A percentile compares a stretch with the other conserved stretches of the same genome.
Conservation (phyloP, 306 rosid genomes). For the Vigna nakashimae region DNA sequence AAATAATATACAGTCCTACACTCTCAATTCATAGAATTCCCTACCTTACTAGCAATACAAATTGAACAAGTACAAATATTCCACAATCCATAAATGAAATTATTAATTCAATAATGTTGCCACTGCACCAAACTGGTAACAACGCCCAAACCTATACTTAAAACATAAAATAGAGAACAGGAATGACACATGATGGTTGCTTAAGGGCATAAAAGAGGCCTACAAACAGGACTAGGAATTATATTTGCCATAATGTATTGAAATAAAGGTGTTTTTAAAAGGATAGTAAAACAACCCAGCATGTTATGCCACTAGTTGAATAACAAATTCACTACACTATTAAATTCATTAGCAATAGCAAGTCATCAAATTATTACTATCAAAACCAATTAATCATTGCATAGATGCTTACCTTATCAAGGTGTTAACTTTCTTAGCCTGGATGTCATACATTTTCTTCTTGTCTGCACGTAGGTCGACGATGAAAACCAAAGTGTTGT, state of each 20-base stretch:
- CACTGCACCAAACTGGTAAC: not conserved
- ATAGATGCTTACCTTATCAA: slow-evolving; percentile 69
- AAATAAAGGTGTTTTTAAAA: not conserved
- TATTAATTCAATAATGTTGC: not conserved
- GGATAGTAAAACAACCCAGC: not conserved
- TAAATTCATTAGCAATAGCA: not conserved
- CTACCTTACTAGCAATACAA: not conserved
- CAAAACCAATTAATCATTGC: not conserved
- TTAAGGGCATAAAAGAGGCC: not conserved
- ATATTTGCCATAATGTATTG: not conserved
- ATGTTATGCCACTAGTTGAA: not conserved
- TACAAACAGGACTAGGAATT: not conserved
- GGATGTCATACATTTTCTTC: slow-evolving; percentile 89
- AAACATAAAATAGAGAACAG: not conserved
- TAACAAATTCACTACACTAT: not conserved
- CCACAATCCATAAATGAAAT: not conserved
- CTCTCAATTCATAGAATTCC: not conserved
- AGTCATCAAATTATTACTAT: not conserved
- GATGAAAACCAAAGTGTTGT: slow-evolving; percentile 85
- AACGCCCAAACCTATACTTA: not conserved
- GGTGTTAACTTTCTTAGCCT: slow-evolving; percentile 88
- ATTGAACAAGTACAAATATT: not conserved
- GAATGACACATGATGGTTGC: not conserved
- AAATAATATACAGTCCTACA: not conserved
- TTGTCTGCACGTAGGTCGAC: slow-evolving; percentile 89